Evolutionary conservation across 257 asterid genomes (phyloP), one percentile per base, ranked within the genome.

Genomic region (Jacaranda copaia): DNA sequence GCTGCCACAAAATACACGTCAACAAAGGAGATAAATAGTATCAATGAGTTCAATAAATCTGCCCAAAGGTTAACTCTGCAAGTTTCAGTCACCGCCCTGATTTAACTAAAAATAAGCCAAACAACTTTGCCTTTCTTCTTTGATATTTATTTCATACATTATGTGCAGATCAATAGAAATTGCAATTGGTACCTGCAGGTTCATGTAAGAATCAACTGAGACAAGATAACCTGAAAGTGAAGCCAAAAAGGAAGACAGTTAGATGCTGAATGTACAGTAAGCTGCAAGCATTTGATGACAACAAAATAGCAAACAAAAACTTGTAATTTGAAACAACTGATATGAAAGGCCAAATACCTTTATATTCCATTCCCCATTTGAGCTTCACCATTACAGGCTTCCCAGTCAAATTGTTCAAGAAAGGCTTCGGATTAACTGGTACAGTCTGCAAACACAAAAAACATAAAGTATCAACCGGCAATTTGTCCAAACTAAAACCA

Each of bases 301-400:
- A 61, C 11, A 65, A 16, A 65, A 62, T 9, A 39, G 14, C 16
- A 36, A 19, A 65, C 8, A 65, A n/a, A n/a, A 63, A 38, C 69
- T 63, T 12, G 36, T 19, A 12, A 12, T 60, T 36, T n/a, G 25
- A 49, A 63, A 63, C 7, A 6, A 38, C 39, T 13, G 5, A 19
- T 32, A 25, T 3, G 15, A 40, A 46, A 65, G 66, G 51, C 61
- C 63, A 1, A 19, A 5, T 70, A 88, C 96, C 97, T 85, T 91
- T 91, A 82, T 91, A 89, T 64, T 89, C 95, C 92, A 91, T 88
- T 64, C 97, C 97, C 97, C 97, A 91, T 74, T 91, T 91, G 40
- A 91, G 93, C 75, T 91, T 91, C 8, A 89, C 97, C 89, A 89
- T 89, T 43, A 91, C 95, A 70, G 89, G 82, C 81, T 91, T 89